A percentile compares a stretch with the other conserved stretches of the same genome.
Evolutionary conservation across 768 basidiomycete species (phyloP).

Genomic region (Suillus tomentosus): DNA sequence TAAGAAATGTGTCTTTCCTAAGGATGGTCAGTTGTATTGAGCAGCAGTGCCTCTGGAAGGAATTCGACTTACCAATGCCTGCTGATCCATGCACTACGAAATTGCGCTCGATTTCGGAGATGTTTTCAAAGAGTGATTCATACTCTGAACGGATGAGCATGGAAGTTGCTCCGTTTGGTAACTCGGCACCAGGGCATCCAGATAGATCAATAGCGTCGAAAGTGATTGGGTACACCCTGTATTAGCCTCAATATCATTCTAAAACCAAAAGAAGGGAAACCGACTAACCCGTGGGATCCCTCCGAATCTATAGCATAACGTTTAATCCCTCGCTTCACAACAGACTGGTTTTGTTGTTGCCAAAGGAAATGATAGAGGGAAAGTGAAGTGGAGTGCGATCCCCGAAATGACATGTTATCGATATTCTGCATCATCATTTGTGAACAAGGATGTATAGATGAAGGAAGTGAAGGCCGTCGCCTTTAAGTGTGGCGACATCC

Average conservation of each 20-base stretch:
- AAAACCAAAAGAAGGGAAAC: not conserved
- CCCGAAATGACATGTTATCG: not conserved
- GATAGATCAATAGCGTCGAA: not conserved
- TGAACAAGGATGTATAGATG: not conserved
- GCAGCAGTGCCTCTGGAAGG: not conserved
- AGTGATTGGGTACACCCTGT: not conserved
- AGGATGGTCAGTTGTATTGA: not conserved
- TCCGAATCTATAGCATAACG: not conserved
- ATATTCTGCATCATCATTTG: not conserved
- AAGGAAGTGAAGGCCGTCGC: not conserved
- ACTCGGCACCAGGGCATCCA: not conserved
- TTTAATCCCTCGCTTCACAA: not conserved
- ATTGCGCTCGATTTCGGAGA: not conserved
- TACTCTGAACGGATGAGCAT: slow-evolving; percentile 7
- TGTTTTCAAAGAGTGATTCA: not conserved
- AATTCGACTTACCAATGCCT: slow-evolving; percentile 1
- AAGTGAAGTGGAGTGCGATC: not conserved
- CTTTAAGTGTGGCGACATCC: not conserved
- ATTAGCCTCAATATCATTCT: not conserved
- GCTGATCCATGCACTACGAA: not conserved
- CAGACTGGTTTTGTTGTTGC: not conserved
- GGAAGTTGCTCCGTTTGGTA: slow-evolving; percentile 4
- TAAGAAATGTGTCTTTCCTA: slow-evolving; percentile 4
- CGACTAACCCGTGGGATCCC: not conserved
- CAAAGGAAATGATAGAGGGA: slow-evolving; percentile 4